These are phyloP conservation scores for Aspergillus nidulans DNA, from an alignment of 495 filamentous ascomycete species.

Conservation along the genomic window DNA sequence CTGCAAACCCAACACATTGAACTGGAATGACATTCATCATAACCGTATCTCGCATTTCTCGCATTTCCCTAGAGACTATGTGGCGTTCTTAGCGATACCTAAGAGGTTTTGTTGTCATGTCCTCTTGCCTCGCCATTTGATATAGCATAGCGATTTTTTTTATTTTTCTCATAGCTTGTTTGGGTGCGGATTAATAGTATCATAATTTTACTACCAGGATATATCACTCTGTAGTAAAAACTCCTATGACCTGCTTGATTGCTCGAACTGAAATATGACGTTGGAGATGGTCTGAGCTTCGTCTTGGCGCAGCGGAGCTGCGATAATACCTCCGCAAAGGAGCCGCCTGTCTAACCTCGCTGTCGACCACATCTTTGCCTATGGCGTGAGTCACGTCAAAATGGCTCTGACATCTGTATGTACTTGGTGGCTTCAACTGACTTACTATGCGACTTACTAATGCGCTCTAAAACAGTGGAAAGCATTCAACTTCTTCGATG, in stretches of 20 bases:
- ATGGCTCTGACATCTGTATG: conserved; percentile 49
- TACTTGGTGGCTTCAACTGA: conserved; percentile 16
- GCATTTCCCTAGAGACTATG: not conserved
- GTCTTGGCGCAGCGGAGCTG: conserved; percentile 22
- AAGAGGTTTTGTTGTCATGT: not conserved
- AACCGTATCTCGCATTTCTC: not conserved
- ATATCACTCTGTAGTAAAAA: not conserved
- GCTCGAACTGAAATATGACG: not conserved
- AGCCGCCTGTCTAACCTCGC: conserved; percentile 16
- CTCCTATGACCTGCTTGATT: too few species aligned
- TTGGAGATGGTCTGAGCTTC: conserved; percentile 7
- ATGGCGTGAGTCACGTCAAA: conserved; percentile 36
- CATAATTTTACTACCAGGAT: not conserved
- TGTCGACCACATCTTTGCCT: conserved; percentile 16
- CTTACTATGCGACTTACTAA: not conserved
- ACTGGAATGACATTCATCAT: not conserved
- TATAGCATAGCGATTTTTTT: conserved; percentile 6
- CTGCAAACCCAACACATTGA: conserved; percentile 2
- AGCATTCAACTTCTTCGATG: conserved; percentile 98
- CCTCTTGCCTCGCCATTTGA: not conserved
- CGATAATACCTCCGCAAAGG: conserved; percentile 5
- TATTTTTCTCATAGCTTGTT: not conserved
- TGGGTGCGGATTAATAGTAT: not conserved
- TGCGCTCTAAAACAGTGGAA: conserved; percentile 67
- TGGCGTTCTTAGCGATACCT: not conserved